Conservation (phyloP, 1,284 basidiomycete species). For the Ustilago curta region DNA sequence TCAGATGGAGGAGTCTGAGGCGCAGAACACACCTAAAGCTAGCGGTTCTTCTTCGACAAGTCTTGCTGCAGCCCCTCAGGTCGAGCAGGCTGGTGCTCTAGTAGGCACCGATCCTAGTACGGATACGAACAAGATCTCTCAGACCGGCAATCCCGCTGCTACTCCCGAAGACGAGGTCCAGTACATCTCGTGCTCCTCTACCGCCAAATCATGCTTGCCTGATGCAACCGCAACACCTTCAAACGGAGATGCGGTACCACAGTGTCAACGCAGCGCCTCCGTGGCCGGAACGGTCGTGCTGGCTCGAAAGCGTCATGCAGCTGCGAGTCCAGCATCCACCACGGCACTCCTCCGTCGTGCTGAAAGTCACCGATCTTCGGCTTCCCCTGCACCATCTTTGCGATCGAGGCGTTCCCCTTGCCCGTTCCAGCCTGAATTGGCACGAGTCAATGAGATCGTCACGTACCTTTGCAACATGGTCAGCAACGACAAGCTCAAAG, state of each 20-base stretch:
- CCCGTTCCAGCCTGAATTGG: neutral
- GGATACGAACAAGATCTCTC: neutral
- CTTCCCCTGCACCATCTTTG: slow-evolving; percentile 1
- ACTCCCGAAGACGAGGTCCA: neutral
- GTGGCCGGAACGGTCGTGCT: neutral
- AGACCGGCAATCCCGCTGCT: neutral
- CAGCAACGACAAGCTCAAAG: slow-evolving; percentile 10
- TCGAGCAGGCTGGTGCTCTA: neutral
- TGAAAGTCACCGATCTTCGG: neutral
- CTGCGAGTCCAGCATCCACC: neutral
- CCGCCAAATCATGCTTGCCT: neutral
- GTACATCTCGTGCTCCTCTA: neutral
- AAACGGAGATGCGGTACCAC: neutral
- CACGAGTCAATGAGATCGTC: neutral
- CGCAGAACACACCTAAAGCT: neutral
- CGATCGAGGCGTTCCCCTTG: neutral
- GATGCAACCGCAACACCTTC: no score
- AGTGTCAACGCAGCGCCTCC: neutral
- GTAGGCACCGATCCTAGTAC: no score
- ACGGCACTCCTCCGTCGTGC: neutral
- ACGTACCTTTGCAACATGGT: slow-evolving; percentile 11
- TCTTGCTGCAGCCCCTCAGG: neutral
- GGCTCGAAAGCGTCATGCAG: neutral
- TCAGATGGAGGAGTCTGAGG: slow-evolving; percentile 1
- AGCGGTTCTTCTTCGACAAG: no score